Conservation (phyloP, 805 yeast species). For the Yarrowia yakushimensis region DNA sequence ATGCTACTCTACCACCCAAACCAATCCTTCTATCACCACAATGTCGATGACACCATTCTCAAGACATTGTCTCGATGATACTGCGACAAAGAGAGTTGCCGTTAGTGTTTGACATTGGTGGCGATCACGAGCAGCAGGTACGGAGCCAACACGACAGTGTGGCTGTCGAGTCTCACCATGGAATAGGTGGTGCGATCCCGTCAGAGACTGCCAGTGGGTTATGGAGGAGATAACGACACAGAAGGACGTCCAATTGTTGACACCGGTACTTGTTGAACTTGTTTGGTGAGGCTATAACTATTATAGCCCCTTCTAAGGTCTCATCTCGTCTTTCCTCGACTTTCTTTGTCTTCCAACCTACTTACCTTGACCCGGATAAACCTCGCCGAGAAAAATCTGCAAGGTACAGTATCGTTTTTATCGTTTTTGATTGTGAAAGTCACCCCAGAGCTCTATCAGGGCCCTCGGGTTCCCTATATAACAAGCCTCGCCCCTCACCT, state of each 20-base stretch:
- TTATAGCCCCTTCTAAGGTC: no score
- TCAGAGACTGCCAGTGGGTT: no score
- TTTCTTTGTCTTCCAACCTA: background rate
- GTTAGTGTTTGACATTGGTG: conserved; percentile 15
- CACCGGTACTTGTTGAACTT: no score
- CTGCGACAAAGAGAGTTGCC: background rate
- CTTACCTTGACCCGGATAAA: background rate
- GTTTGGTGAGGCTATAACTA: no score
- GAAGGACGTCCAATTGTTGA: no score
- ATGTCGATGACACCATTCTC: no score
- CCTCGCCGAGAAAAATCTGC: background rate
- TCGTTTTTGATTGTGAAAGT: background rate
- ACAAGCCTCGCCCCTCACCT: background rate
- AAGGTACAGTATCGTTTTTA: background rate
- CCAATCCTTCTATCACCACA: no score
- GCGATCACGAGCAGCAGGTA: conserved; percentile 13
- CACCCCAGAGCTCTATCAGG: background rate
- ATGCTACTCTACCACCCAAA: no score
- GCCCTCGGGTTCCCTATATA: background rate
- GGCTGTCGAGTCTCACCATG: no score
- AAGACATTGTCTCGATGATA: no score
- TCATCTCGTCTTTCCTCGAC: background rate
- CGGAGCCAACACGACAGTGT: background rate
- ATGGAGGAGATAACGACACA: no score
- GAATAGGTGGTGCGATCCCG: no score